Evolutionary conservation across 148 eudicot genomes (phyloP), one percentile per base, ranked within the genome.

Genomic region (Limonium bicolor): DNA sequence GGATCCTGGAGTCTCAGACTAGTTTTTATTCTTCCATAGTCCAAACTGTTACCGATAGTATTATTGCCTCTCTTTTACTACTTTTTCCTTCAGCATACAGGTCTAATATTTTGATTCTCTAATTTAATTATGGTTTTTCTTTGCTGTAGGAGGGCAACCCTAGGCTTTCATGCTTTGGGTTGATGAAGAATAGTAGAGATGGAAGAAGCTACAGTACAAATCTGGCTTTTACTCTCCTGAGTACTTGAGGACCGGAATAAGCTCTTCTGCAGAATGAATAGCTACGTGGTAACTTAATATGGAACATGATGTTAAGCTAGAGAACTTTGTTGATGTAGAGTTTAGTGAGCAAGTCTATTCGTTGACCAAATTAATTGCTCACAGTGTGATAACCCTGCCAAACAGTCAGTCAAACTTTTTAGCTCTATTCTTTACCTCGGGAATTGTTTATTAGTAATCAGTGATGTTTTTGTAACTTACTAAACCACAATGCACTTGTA

Each of bases 151-250:
- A 83, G 29, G 92, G 74, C 29, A 73, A 88, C 55, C 86, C 96
- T 54, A 72, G 94, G 50, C 68, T 88, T 34, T 88, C 94, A 20
- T 88, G 94, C 74, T 88, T 88, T 61, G 96, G 96, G 41, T 77
- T 88, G 62, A 88, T 88, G 96, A 88, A 88, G 75, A 88, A 88
- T 45, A 88, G 96, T 58, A 69, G 96, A 66, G 96, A 88, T 45
- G 96, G 96, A 34, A 88, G 78, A 63, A 88, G 96, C 63, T 88
- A 88, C 45, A 88, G 96, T 61, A 88, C 96, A 41, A 88, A 88
- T 63, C 65, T 88, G 62, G 96, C 96, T 39, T 88, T 88, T 51
- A 88, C 96, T 32, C 96, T 33, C 96, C 96, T 18, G 94, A 88
- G 60, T 88, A 88, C 61, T 65, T 87, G 50, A 74, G 96, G 62